These are phyloP conservation scores for Amanita rimosa DNA, from an alignment of 768 basidiomycete species.

Conservation along the genomic window DNA sequence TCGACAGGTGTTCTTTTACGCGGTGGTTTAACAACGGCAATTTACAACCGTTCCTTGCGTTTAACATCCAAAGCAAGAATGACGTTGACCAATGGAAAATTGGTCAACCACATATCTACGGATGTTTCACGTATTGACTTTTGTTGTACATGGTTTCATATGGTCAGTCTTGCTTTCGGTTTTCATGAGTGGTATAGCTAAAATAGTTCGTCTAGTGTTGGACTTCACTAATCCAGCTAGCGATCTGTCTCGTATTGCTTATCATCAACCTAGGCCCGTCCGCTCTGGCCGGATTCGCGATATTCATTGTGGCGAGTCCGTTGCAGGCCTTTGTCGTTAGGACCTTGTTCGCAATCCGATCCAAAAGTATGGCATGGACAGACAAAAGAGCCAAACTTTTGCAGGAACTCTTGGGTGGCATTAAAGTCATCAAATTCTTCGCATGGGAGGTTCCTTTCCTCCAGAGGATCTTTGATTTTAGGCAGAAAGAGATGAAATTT, in stretches of 20 bases:
- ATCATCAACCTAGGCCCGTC: conserved; percentile 62
- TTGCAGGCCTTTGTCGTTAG: conserved; percentile 68
- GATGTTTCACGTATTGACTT: conserved; percentile 91
- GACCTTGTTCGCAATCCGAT: conserved; percentile 52
- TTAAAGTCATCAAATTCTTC: conserved; percentile 91
- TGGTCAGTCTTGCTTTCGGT: conserved; percentile 23
- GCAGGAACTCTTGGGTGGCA: conserved; percentile 81
- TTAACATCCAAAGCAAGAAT: conserved; percentile 74
- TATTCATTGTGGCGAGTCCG: conserved; percentile 64
- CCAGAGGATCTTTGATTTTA: conserved; percentile 54
- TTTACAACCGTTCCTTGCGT: conserved; percentile 68
- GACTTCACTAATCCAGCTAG: conserved; percentile 68
- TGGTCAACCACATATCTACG: conserved; percentile 90
- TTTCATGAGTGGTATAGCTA: not conserved
- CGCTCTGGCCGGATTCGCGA: conserved; percentile 40
- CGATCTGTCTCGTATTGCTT: conserved; percentile 66
- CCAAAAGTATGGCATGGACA: conserved; percentile 77
- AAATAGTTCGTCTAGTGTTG: conserved; percentile 33
- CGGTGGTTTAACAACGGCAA: conserved; percentile 77
- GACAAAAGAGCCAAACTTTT: conserved; percentile 84
- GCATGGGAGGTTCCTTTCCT: conserved; percentile 83
- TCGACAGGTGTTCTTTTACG: conserved; percentile 73
- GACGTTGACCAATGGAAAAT: conserved; percentile 74
- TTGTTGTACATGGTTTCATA: conserved; percentile 69
- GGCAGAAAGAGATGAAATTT: conserved; percentile 59